Percentiles rank a stretch among this genome's conserved stretches.
Evolutionary conservation across 257 asterid genomes (phyloP).

Genomic region (Solanum bulbocastanum): DNA sequence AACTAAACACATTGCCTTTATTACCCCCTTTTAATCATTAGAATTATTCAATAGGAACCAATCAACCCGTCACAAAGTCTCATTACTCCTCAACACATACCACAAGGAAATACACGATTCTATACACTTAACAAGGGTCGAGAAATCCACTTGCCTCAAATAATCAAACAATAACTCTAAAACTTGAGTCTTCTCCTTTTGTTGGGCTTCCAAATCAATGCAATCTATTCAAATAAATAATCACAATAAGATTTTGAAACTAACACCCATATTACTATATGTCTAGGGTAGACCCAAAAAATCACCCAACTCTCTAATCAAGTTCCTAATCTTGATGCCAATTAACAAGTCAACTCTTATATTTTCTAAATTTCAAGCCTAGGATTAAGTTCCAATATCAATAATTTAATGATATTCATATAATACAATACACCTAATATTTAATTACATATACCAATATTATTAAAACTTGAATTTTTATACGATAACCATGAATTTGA

Average conservation of each 20-base stretch:
- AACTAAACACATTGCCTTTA: background rate
- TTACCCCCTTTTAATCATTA: no score
- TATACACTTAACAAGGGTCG: background rate
- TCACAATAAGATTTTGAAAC: background rate
- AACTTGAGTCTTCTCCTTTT: background rate
- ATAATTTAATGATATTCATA: background rate
- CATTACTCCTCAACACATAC: background rate
- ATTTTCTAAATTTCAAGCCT: no score
- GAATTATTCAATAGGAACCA: background rate
- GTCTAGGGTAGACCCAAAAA: background rate
- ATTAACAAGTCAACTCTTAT: background rate
- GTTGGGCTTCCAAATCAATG: background rate
- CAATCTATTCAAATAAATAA: background rate
- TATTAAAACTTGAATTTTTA: no score
- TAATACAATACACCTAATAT: no score
- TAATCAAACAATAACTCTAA: background rate
- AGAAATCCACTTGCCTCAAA: background rate
- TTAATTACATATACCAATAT: background rate
- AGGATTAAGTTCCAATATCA: background rate
- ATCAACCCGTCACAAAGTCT: background rate
- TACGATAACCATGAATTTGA: no score
- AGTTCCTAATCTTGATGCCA: background rate
- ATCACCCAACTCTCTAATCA: background rate
- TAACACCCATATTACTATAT: background rate
- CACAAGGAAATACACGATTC: background rate